phyloP scores from a whole-genome alignment of 2,329 filamentous ascomycete species.

The Neofusicoccum laricinum region DNA sequence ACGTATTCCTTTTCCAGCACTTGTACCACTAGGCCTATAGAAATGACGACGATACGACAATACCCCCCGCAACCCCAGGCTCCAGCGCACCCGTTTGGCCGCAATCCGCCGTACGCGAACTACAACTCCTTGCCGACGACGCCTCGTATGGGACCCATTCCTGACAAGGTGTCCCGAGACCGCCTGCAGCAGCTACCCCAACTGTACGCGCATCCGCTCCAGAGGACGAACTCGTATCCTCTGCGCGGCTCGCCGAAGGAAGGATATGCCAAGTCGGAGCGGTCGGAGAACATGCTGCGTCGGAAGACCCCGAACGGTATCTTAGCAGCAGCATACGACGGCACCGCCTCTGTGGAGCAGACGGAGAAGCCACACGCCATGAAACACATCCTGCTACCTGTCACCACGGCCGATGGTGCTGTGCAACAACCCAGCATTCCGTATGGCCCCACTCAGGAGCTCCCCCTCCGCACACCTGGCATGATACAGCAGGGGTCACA shows the following conservation, averaged over 20 bases:
- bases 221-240: slow-evolving; percentile 36
- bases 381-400: slow-evolving; percentile 79
- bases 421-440: slow-evolving; percentile 26
- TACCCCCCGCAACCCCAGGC: slow-evolving; percentile 34
- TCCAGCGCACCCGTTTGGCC: slow-evolving; percentile 23
- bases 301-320: slow-evolving; percentile 95
- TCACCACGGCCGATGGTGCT: slow-evolving; percentile 43
- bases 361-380: slow-evolving; percentile 70
- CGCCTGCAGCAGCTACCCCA: slow-evolving; percentile 27
- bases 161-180: slow-evolving; percentile 15
- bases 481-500: slow-evolving; percentile 10
- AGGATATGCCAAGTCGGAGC: slow-evolving; percentile 26
- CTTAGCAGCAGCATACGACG: slow-evolving; percentile 87
- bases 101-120: slow-evolving; percentile 22
- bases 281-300: slow-evolving; percentile 72
- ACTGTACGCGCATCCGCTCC: slow-evolving; percentile 40
- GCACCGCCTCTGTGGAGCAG: slow-evolving; percentile 66
- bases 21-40: slow-evolving; percentile 17
- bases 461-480: slow-evolving; percentile 33
- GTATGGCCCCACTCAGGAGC: slow-evolving; percentile 34
- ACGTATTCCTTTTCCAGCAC: background rate
- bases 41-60: slow-evolving; percentile 40
- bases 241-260: slow-evolving; percentile 26
- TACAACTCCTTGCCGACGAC: slow-evolving; percentile 27
- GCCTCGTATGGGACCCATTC: background rate